Conservation (phyloP, 116 monocot genomes). For the Posidonia oceanica region DNA sequence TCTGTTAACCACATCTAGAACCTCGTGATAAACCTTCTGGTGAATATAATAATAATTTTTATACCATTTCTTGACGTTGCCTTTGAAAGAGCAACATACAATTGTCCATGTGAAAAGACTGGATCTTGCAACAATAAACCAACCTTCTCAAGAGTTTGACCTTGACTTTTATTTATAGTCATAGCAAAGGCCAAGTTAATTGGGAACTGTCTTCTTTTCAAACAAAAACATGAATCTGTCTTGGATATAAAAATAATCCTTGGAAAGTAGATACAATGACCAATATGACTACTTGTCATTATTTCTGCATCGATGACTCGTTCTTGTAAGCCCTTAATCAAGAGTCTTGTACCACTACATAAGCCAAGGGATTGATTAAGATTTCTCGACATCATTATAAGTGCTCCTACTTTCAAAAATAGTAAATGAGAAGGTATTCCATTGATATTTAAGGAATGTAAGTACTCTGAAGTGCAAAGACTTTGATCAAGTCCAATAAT, state of each 20-base stretch:
- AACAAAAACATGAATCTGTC: background rate
- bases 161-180: conserved; percentile 1
- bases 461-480: background rate
- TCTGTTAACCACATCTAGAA: background rate
- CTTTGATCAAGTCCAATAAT: background rate
- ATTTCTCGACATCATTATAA: background rate
- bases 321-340: no score
- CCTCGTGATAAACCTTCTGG: background rate
- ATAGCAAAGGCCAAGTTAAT: background rate
- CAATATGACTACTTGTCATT: background rate
- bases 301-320: no score
- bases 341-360: background rate
- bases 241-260: background rate
- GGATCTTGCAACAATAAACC: background rate
- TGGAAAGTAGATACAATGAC: background rate
- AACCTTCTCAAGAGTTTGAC: no score
- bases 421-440: background rate
- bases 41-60: background rate
- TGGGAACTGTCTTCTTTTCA: background rate
- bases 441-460: background rate
- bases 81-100: background rate
- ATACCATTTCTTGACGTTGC: background rate
- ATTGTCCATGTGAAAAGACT: background rate
- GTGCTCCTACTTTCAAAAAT: background rate
- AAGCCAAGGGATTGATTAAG: background rate